These are phyloP conservation scores for Arthroderma sp. DNA, from an alignment of 2,329 filamentous ascomycete species.

Conservation along the genomic window DNA sequence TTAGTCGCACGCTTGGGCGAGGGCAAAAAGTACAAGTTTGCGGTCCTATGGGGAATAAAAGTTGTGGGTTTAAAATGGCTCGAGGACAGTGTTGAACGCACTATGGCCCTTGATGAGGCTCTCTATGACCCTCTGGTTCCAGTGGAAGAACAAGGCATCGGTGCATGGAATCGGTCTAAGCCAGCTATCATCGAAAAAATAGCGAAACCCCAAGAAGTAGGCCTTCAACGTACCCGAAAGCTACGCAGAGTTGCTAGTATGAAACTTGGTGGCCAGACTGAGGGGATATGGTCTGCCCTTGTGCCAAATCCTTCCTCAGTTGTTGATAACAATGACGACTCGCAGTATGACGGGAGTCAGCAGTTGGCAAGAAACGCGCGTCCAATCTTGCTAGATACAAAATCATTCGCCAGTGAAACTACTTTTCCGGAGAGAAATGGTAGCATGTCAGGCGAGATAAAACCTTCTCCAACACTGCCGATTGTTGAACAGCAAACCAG, in stretches of 20 bases:
- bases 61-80: slow-evolving; percentile 80
- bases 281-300: slow-evolving; percentile 85
- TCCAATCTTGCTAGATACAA: slow-evolving; percentile 23
- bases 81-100: slow-evolving; percentile 64
- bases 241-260: slow-evolving; percentile 76
- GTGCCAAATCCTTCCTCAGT: neutral
- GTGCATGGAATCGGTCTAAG: slow-evolving; percentile 55
- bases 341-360: slow-evolving; percentile 13
- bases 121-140: slow-evolving; percentile 68
- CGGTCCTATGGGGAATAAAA: slow-evolving; percentile 67
- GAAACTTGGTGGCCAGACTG: slow-evolving; percentile 66
- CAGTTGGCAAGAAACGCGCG: slow-evolving; percentile 13
- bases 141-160: slow-evolving; percentile 57
- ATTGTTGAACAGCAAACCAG: slow-evolving; percentile 22
- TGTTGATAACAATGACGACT: slow-evolving; percentile 9
- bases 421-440: slow-evolving; percentile 20
- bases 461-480: slow-evolving; percentile 13
- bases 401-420: slow-evolving; percentile 31
- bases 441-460: slow-evolving; percentile 14
- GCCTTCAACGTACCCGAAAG: slow-evolving; percentile 58
- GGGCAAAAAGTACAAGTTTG: slow-evolving; percentile 82
- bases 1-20: slow-evolving; percentile 67
- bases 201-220: slow-evolving; percentile 35
- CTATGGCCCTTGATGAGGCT: slow-evolving; percentile 83
- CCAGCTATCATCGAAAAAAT: slow-evolving; percentile 18